Conservation (phyloP, 441 rosid species). For the Adansonia madagascariensis region DNA sequence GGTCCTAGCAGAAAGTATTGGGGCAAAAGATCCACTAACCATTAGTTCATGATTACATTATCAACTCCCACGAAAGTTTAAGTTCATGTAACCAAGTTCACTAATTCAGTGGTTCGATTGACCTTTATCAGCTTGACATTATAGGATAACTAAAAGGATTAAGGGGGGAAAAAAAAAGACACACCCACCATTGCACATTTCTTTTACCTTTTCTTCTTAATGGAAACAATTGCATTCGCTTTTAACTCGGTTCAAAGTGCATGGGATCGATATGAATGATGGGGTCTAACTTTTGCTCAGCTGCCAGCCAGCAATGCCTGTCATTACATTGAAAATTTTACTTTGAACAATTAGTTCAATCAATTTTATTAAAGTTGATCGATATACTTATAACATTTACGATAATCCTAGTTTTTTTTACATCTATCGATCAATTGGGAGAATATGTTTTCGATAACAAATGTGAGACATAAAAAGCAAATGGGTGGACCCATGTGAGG, state of each 20-base stretch:
- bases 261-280: background rate
- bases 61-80: slow-evolving; percentile 18
- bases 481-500: slow-evolving; percentile 42
- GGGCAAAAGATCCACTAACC: slow-evolving; percentile 29
- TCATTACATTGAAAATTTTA: background rate
- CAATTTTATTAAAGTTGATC: background rate
- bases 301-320: slow-evolving; percentile 1
- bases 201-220: background rate
- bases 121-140: slow-evolving; percentile 13
- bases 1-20: slow-evolving; percentile 4
- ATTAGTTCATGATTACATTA: slow-evolving; percentile 33
- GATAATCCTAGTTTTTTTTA: background rate
- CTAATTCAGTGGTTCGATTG: background rate
- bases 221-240: background rate
- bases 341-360: background rate
- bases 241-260: background rate
- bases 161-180: background rate
- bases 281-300: background rate
- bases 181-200: background rate
- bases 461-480: background rate
- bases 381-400: background rate
- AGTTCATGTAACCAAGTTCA: slow-evolving; percentile 19
- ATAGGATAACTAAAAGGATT: slow-evolving; percentile 7
- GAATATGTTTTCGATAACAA: background rate
- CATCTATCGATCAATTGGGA: background rate